Evolutionary conservation across 2,329 filamentous ascomycete species (phyloP), one percentile per base, ranked within the genome.

Genomic region (Thermothelomyces thermophilus): DNA sequence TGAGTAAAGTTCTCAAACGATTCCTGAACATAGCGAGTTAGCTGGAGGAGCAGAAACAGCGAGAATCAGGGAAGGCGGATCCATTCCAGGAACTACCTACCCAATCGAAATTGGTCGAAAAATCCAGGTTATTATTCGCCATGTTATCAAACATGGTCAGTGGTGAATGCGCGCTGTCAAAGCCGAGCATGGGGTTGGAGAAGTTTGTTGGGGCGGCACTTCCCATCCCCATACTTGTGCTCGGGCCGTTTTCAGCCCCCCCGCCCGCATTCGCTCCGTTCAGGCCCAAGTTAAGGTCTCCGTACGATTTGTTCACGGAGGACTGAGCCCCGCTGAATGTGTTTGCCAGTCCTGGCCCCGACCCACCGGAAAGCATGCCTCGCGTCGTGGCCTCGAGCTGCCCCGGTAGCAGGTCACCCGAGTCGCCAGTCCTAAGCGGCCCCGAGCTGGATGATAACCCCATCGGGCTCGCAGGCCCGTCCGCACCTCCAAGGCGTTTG

Each of bases 1-100:
- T 82, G 78, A 0, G 77, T 72, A 53, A 75, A 81, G 45, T 72
- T 79, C 52, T 82, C 77, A 41, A 82, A 75, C 11, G 75, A 73
- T 37, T 73, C 73, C 78, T 81, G 46, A 31, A 41, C 5, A 26
- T 8, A 30, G 34, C 22, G 3, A 9, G 47, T 55, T 17, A 71
- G 64, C 48, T n/a, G 5, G 11, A 13, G 33, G 5, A 9, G 24
- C 2, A 17, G 19, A 26, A 35, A 2, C 8, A 16, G 9, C 20
- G n/a, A n/a, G 3, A 26, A 22, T 17, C 14, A 4, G n/a, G 11
- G 5, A 20, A 13, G 20, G 14, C 6, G 16, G 13, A 10, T 24
- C 7, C 5, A 7, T 2, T 10, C 10, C 10, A 13, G n/a, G 31
- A 22, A 19, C 19, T 17, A 22, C 48, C 48, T 70, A 80, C 78